phyloP scores from a whole-genome alignment of 108 stramenopile species.

The Aurantiochytrium sp. region DNA sequence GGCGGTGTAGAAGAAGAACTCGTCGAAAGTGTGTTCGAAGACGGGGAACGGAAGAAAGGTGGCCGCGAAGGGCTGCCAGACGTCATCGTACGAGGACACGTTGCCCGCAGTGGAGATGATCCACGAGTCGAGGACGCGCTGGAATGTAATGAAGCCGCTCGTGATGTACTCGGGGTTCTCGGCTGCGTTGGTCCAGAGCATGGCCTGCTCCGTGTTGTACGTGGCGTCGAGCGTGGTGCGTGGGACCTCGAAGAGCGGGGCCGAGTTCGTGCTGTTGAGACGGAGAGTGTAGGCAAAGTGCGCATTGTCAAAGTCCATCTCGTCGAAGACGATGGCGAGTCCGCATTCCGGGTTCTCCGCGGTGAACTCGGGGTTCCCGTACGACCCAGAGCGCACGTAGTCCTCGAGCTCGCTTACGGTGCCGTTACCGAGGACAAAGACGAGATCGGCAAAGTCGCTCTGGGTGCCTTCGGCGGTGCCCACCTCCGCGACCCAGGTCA shows the following conservation, averaged over 20 bases:
- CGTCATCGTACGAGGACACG: background rate
- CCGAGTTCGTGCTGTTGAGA: background rate
- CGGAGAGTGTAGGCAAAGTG: background rate
- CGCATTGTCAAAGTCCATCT: background rate
- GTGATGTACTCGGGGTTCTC: background rate
- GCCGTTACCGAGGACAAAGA: background rate
- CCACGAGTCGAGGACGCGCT: background rate
- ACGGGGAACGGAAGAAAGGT: constrained; percentile 3
- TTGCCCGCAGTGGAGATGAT: background rate
- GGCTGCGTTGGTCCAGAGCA: background rate
- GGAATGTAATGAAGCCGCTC: background rate
- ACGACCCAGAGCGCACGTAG: background rate
- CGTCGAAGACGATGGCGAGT: background rate
- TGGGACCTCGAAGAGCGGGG: background rate
- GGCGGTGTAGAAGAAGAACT: constrained; percentile 4
- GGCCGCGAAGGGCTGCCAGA: background rate
- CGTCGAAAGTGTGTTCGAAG: background rate
- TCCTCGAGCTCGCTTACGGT: background rate
- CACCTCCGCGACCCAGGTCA: background rate
- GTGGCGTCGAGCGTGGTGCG: background rate
- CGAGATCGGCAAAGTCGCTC: background rate
- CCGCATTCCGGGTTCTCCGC: background rate
- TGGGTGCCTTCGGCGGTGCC: background rate
- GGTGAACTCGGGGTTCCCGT: background rate
- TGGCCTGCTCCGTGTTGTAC: background rate